These are phyloP conservation scores for Coemansia nantahalensis DNA, from an alignment of 192 early-diverging fungal genomes.

Conservation along the genomic window DNA sequence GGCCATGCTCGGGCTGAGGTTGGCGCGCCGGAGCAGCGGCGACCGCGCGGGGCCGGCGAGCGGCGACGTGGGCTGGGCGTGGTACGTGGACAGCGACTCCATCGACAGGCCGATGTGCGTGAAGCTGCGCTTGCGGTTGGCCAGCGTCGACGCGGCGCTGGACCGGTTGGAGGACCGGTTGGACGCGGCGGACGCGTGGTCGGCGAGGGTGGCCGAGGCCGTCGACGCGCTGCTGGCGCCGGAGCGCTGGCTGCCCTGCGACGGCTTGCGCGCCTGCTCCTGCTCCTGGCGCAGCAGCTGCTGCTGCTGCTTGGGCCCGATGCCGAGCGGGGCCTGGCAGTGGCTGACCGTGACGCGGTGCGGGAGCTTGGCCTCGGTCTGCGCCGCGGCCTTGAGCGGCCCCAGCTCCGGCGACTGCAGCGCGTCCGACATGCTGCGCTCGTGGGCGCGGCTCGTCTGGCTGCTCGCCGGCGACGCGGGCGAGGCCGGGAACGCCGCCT, in stretches of 20 bases:
- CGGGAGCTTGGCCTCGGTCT: constrained; percentile 1
- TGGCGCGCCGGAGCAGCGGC: constrained; percentile 40
- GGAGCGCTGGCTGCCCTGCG: constrained; percentile 44
- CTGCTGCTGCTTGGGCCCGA: constrained; percentile 5
- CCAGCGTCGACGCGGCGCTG: constrained; percentile 36
- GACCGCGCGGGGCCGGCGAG: constrained; percentile 5
- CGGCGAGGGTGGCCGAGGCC: constrained; percentile 8
- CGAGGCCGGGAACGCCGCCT: constrained; percentile 17
- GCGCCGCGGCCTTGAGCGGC: not conserved
- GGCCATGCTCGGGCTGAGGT: constrained; percentile 27
- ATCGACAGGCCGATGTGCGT: constrained; percentile 52
- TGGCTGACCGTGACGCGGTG: constrained; percentile 45
- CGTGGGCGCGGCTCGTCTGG: constrained; percentile 11
- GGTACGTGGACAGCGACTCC: constrained; percentile 28
- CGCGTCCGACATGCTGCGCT: constrained; percentile 47
- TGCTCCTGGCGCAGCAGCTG: constrained; percentile 3
- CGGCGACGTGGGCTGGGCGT: constrained; percentile 4
- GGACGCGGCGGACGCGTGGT: constrained; percentile 13
- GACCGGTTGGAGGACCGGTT: constrained; percentile 19
- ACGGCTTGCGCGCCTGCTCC: constrained; percentile 36
- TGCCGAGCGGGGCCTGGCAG: constrained; percentile 26
- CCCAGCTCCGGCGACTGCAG: constrained; percentile 16
- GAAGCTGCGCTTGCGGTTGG: constrained; percentile 53
- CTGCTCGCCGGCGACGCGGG: constrained; percentile 8
- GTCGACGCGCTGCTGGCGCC: constrained; percentile 17